Conservation (phyloP, 139 green algal species). For the Penium margaritaceum region DNA sequence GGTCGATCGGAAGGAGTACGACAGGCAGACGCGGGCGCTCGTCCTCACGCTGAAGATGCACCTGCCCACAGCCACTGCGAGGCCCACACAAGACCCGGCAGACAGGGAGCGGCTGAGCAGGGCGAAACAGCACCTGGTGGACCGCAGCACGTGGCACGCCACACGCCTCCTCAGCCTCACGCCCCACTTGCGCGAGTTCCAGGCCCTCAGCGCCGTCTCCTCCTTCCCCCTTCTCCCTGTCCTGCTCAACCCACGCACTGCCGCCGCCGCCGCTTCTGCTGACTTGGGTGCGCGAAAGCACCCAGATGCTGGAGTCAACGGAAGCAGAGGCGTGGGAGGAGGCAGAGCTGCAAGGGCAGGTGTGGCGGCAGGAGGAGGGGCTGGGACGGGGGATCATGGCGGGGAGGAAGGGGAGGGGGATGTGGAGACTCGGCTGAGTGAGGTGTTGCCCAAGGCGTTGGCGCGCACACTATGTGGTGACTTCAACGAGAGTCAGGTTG, state of each 20-base stretch:
- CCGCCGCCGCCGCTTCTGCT: not conserved
- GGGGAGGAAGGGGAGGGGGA: too few species aligned
- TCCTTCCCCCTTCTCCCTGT: conserved; percentile 11
- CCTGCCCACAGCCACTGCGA: not conserved
- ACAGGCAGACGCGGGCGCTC: conserved; percentile 1
- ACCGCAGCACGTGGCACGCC: conserved; percentile 37
- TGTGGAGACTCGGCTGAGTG: not conserved
- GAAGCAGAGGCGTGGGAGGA: not conserved
- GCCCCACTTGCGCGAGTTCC: conserved; percentile 38
- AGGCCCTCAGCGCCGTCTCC: conserved; percentile 19
- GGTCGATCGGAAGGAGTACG: conserved; percentile 28
- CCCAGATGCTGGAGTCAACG: too few species aligned
- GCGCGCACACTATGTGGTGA: not conserved
- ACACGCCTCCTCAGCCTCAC: conserved; percentile 23
- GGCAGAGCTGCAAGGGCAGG: too few species aligned
- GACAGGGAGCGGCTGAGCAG: not conserved
- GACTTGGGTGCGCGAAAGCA: too few species aligned
- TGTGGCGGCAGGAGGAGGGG: not conserved
- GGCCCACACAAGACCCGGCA: too few species aligned
- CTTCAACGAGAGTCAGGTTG: conserved; percentile 33
- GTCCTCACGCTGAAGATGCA: conserved; percentile 22
- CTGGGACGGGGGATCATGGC: not conserved
- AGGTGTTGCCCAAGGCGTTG: conserved; percentile 20
- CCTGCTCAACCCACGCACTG: conserved; percentile 7
- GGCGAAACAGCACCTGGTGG: not conserved